Evolutionary conservation across 441 rosid genomes (phyloP), one percentile per base, ranked within the genome.

Genomic region (Arabidopsis lyrata): DNA sequence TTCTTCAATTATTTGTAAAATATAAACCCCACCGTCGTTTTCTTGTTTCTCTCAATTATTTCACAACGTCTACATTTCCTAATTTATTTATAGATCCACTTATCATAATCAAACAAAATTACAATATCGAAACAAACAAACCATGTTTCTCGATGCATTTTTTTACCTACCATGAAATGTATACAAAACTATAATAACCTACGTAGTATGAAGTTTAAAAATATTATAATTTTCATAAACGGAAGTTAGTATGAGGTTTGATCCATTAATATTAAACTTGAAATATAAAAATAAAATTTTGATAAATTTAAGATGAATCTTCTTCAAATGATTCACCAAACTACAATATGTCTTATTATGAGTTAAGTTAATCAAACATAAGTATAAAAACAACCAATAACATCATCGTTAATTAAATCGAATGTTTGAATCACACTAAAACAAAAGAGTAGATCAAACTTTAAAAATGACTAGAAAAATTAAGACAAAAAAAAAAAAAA

Each of bases 1-100:
- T 48, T 57, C 52, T 32, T 56, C 71, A 63, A 76, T 63, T 70
- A 76, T 76, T 70, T 36, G 22, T 4, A 12, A 38, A 36, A 16
- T 76, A 70, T 76, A 70, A 63, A 70, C 80, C 76, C 80, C 63
- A 76, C 80, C 55, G 53, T 70, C 76, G 60, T 63, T 76, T 76
- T 76, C 66, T 76, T 55, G 75, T 76, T 76, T 48, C 79, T 48
- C 31, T 76, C 79, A 69, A 76, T 70, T 63, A 76, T 76, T 69
- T 76, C 79, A 29, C 38, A 75, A 75, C 73, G 74, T 68, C 69
- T 75, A 35, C 38, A 50, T 58, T 13, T 48, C 47, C 52, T 39
- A 12, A 55, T 32, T 11, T 49, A 20, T 32, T 52, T 49, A 4
- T 58, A 2, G 15, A 36, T 49, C 24, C 59, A 39, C 44, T 41